Base-by-base conservation (phyloP, 352 stramenopile genomes). In the Globisporangium paddicum region DNA sequence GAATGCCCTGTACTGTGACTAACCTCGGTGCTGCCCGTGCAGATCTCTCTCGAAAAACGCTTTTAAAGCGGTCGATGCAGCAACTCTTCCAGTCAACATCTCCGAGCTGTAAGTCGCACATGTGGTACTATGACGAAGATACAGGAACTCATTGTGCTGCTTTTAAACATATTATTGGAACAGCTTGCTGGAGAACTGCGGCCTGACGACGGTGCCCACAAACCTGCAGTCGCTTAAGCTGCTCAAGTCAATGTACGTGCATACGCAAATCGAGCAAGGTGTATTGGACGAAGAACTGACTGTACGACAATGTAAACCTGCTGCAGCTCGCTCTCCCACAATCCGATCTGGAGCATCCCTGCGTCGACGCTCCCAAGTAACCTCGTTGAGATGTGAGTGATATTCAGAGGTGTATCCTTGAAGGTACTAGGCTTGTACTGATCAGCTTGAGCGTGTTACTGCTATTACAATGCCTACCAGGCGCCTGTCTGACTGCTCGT, bases 1-100 rank as follows among this genome's bases (percentile, higher is more conserved):
- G n/a, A n/a, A n/a, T n/a, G n/a, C n/a, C n/a, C n/a, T n/a, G n/a
- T n/a, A n/a, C n/a, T n/a, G n/a, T n/a, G n/a, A n/a, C n/a, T n/a
- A n/a, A n/a, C n/a, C 13, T 14, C 23, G 10, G 6, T 40, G 14
- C 6, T 25, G 26, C 21, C 23, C 14, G 14, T 23, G 3, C 45
- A 64, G 58, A 7, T 64, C 58, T 1, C 58, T 64, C 5, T 59
- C 58, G 10, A 46, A 42, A 28, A 64, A 64, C 23, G 11, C 23
- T 2, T 37, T 64, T 0, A 30, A 16, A 19, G 5, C 14, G 2
- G 21, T 64, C 21, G 58, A 64, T 21, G 51, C 50, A 0, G 28
- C 34, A n/a, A 51, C 32, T 34, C 51, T 64, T 14, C 58, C 58
- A 21, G 10, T 34, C 3, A 34, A 16, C 42, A 59, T 60, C 34